A percentile compares a stretch with the other conserved stretches of the same genome.
Evolutionary conservation across 805 yeast species (phyloP).

Genomic region (Kluyveromyces siamensis): DNA sequence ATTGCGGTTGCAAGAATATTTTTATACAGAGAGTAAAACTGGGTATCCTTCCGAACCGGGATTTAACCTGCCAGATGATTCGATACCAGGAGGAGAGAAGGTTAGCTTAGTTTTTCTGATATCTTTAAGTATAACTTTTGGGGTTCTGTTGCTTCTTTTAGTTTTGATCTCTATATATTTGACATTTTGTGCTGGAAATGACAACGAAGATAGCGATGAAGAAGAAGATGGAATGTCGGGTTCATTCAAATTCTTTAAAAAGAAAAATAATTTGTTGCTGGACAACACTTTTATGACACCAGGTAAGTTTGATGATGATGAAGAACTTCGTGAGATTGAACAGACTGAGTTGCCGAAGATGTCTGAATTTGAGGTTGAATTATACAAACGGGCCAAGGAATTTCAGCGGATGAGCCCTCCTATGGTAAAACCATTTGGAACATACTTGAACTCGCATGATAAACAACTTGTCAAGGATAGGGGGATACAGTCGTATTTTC

Average conservation of each 20-base stretch:
- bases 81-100: constrained; percentile 16
- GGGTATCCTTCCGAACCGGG: constrained; percentile 2
- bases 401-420: constrained; percentile 26
- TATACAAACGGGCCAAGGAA: constrained; percentile 24
- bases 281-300: constrained; percentile 25
- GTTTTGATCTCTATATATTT: constrained; percentile 25
- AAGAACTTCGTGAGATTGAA: constrained; percentile 16
- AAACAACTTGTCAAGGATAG: constrained; percentile 25
- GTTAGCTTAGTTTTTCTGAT: constrained; percentile 27
- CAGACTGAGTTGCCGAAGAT: constrained; percentile 19
- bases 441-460: constrained; percentile 20
- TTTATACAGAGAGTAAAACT: background rate
- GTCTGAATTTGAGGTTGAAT: constrained; percentile 25
- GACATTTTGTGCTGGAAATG: constrained; percentile 27
- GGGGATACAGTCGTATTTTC: constrained; percentile 28
- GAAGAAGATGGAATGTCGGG: constrained; percentile 18
- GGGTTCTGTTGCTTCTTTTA: constrained; percentile 24
- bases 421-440: constrained; percentile 23
- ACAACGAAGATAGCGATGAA: constrained; percentile 27
- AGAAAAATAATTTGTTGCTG: constrained; percentile 18
- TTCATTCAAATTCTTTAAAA: constrained; percentile 19
- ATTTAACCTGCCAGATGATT: constrained; percentile 4
- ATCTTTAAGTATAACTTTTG: constrained; percentile 28
- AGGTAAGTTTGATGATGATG: constrained; percentile 24
- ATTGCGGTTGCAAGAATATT: background rate